These are phyloP conservation scores for Aspergillus tubingensis DNA, from an alignment of 2,329 filamentous ascomycete species.

Conservation along the genomic window DNA sequence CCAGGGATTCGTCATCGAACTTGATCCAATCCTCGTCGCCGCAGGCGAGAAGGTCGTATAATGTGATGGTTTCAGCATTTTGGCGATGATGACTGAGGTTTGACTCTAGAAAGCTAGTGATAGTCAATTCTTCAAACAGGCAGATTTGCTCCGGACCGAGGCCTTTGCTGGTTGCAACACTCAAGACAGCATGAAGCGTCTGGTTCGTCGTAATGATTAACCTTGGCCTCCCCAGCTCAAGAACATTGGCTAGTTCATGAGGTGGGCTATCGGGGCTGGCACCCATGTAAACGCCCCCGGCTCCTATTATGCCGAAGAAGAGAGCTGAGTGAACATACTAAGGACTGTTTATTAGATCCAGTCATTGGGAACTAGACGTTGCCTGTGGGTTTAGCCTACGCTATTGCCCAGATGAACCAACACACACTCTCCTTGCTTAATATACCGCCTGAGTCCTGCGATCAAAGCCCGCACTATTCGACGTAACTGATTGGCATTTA, in stretches of 20 bases:
- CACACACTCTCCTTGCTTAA: slow-evolving; percentile 36
- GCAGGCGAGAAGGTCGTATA: slow-evolving; percentile 36
- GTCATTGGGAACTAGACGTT: not conserved
- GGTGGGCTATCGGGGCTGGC: slow-evolving; percentile 46
- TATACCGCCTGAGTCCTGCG: slow-evolving; percentile 28
- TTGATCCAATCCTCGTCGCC: slow-evolving; percentile 19
- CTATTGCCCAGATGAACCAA: slow-evolving; percentile 35
- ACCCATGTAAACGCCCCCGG: slow-evolving; percentile 46
- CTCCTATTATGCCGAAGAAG: slow-evolving; percentile 33
- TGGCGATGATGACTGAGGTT: not conserved
- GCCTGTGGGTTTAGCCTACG: slow-evolving; percentile 19
- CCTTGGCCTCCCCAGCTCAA: slow-evolving; percentile 40
- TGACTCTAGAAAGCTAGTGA: not conserved
- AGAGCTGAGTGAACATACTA: slow-evolving; percentile 24
- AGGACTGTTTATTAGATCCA: not conserved
- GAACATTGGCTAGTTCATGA: slow-evolving; percentile 46
- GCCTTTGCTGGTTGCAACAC: slow-evolving; percentile 22
- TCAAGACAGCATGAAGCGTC: slow-evolving; percentile 30
- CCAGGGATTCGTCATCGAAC: slow-evolving; percentile 42
- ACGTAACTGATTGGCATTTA: slow-evolving; percentile 27
- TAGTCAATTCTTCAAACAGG: slow-evolving; percentile 20
- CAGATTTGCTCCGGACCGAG: slow-evolving; percentile 20
- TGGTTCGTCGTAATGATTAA: slow-evolving; percentile 40
- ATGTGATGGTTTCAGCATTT: not conserved
- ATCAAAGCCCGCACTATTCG: slow-evolving; percentile 28